A percentile compares a stretch with the other conserved stretches of the same genome.
Evolutionary conservation across 1,284 basidiomycete genomes (phyloP).

Genomic region (Blastosporella zonata): DNA sequence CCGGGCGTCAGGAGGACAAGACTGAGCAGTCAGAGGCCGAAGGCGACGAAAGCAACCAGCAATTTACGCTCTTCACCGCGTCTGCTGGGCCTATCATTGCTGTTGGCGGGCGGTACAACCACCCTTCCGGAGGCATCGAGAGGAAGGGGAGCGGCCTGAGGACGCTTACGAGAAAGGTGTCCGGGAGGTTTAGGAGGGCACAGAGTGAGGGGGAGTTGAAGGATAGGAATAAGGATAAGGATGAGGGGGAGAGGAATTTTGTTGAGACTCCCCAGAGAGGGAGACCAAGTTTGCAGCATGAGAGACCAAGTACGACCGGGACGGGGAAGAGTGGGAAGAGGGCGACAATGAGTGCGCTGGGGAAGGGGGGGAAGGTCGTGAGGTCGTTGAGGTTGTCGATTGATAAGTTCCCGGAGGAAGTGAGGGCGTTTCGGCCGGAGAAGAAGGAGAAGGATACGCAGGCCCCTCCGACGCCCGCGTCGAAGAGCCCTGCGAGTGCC

Average conservation of each 20-base stretch:
- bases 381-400: slow-evolving; percentile 31
- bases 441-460: slow-evolving; percentile 9
- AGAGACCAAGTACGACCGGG: slow-evolving; percentile 18
- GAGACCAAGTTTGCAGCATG: slow-evolving; percentile 35
- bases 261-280: slow-evolving; percentile 11
- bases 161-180: slow-evolving; percentile 47
- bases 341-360: slow-evolving; percentile 10
- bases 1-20: not conserved
- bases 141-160: slow-evolving; percentile 22
- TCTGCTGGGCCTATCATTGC: slow-evolving; percentile 42
- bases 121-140: not conserved
- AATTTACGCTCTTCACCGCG: slow-evolving; percentile 53
- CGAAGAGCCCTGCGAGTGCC: slow-evolving; percentile 6
- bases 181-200: slow-evolving; percentile 33
- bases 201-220: slow-evolving; percentile 5
- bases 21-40: slow-evolving; percentile 15
- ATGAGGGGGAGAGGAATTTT: not conserved
- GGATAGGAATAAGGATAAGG: not conserved
- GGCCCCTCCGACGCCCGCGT: not conserved
- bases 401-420: slow-evolving; percentile 22
- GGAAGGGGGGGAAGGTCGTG: slow-evolving; percentile 19
- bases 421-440: not conserved
- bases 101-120: slow-evolving; percentile 41
- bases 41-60: slow-evolving; percentile 21
- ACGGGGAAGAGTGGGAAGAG: slow-evolving; percentile 13